phyloP scores from a whole-genome alignment of 257 asterid species.

The Scutellaria galericulata region DNA sequence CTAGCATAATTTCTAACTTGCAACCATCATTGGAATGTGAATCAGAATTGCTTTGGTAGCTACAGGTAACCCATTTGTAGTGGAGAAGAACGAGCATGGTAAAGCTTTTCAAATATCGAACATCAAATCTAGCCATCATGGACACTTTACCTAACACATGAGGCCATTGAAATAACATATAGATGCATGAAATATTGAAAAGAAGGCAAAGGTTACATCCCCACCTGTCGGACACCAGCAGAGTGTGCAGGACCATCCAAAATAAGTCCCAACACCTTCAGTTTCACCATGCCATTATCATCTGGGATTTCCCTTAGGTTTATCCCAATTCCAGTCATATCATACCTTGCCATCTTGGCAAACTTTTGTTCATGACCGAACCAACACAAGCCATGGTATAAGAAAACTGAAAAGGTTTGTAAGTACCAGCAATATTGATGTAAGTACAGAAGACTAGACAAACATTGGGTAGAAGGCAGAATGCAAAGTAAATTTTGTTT shows the following conservation, averaged over 20 bases:
- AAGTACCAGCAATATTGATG: conserved; percentile 49
- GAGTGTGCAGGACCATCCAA: conserved; percentile 92
- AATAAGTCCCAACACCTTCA: conserved; percentile 92
- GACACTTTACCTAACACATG: background rate
- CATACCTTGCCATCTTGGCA: conserved; percentile 98
- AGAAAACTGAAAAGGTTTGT: conserved; percentile 66
- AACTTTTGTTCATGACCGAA: conserved; percentile 73
- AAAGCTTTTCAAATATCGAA: conserved; percentile 10
- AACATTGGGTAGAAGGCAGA: background rate
- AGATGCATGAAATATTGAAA: background rate
- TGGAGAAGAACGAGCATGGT: background rate
- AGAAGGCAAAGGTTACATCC: conserved; percentile 27
- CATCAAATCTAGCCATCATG: background rate
- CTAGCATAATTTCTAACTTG: no score
- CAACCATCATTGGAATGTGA: no score
- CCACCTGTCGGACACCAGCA: conserved; percentile 97
- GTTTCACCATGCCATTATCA: conserved; percentile 65
- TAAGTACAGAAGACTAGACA: conserved; percentile 23
- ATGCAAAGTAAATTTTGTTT: conserved; percentile 14
- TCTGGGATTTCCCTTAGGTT: conserved; percentile 92
- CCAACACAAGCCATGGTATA: conserved; percentile 68
- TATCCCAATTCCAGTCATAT: conserved; percentile 94
- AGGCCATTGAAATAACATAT: background rate
- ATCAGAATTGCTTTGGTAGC: no score
- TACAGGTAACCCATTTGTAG: no score